phyloP scores from a whole-genome alignment of 805 yeast genomes.

The Myxozyma monticola region DNA sequence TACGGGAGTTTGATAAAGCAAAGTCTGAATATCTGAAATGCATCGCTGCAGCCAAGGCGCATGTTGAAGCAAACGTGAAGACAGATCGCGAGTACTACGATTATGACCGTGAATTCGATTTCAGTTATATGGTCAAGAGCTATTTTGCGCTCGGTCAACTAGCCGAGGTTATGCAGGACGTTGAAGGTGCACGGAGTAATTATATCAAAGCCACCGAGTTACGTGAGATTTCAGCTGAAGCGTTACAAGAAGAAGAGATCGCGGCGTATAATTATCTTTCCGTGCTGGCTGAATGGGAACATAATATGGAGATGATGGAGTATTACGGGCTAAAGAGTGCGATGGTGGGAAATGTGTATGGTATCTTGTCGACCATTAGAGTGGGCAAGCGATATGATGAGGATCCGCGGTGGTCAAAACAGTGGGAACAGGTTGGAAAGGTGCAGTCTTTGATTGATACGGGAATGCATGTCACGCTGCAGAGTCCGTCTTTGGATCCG shows the following conservation, averaged over 20 bases:
- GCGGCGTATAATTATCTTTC: conserved; percentile 17
- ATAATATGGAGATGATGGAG: conserved; percentile 15
- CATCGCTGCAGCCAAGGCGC: conserved; percentile 22
- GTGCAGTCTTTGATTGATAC: conserved; percentile 5
- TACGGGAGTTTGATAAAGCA: conserved; percentile 1
- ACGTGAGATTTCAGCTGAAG: conserved; percentile 13
- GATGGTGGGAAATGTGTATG: conserved; percentile 11
- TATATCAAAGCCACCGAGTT: conserved; percentile 11
- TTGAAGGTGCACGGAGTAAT: conserved; percentile 6
- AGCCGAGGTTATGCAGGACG: conserved; percentile 5
- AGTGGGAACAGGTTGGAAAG: conserved; percentile 9
- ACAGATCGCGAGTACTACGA: conserved; percentile 17
- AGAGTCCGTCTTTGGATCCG: conserved; percentile 12
- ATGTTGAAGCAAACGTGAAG: conserved; percentile 12
- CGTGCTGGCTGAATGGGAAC: conserved; percentile 21
- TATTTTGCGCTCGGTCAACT: conserved; percentile 18
- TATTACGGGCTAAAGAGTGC: conserved; percentile 16
- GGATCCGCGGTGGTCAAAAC: conserved; percentile 11
- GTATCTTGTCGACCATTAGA: conserved; percentile 2
- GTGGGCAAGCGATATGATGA: conserved; percentile 8
- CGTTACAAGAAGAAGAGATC: conserved; percentile 8
- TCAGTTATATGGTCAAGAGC: conserved; percentile 10
- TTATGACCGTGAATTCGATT: conserved; percentile 25
- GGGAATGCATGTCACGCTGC: conserved; percentile 8
- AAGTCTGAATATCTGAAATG: conserved; percentile 4